These are phyloP conservation scores for Colletotrichum sp. DNA, from an alignment of 2,329 filamentous ascomycete genomes.

Conservation along the genomic window DNA sequence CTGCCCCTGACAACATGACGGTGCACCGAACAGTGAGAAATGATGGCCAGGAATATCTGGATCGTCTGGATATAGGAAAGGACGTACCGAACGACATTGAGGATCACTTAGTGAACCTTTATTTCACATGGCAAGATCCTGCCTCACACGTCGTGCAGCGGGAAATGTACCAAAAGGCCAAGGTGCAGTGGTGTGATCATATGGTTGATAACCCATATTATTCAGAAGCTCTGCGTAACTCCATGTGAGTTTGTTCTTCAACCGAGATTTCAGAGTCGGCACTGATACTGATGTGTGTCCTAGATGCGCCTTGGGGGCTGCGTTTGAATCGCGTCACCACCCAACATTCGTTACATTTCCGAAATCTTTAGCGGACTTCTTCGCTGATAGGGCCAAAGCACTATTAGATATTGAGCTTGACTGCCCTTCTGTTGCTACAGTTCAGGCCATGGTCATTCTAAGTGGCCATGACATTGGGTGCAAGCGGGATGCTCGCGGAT, in stretches of 20 bases:
- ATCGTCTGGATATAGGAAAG: constrained; percentile 22
- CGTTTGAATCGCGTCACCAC: constrained; percentile 39
- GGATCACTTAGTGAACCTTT: constrained; percentile 22
- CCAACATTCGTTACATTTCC: constrained; percentile 30
- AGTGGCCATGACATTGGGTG: background rate
- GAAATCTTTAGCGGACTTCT: constrained; percentile 31
- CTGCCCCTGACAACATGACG: constrained; percentile 25
- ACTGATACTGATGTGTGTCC: background rate
- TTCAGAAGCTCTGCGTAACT: constrained; percentile 28
- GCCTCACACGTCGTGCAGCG: constrained; percentile 27
- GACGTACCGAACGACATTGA: constrained; percentile 11
- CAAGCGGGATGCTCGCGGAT: background rate
- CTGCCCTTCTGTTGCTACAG: background rate
- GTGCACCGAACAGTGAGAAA: constrained; percentile 27
- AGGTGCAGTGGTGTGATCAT: background rate
- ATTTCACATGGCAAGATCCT: constrained; percentile 28
- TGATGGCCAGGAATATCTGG: constrained; percentile 25
- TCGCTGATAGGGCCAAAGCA: background rate
- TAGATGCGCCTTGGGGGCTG: constrained; percentile 44
- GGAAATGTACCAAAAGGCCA: constrained; percentile 24
- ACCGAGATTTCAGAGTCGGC: background rate
- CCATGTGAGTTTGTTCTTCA: constrained; percentile 23
- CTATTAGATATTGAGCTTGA: background rate
- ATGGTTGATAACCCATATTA: constrained; percentile 23
- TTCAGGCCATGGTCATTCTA: background rate